Base-by-base conservation (phyloP, 1,284 basidiomycete species). In the Ustilago sp. region DNA sequence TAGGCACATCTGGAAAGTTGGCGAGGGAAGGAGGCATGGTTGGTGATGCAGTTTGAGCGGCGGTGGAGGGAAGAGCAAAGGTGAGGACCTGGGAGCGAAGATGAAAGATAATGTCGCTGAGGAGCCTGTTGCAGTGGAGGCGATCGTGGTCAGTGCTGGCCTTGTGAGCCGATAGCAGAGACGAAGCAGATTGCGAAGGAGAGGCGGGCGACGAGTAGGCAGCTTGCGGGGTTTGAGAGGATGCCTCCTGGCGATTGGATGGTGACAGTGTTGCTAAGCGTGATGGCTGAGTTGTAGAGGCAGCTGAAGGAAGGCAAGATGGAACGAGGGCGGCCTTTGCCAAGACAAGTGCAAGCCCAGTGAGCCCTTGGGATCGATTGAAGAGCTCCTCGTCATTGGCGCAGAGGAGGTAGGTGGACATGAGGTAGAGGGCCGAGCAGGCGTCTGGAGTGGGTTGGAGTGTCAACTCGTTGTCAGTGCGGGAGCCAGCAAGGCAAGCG, bases 341-440 rank as follows among this genome's bases (percentile, higher is more conserved):
- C 2, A 74, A 34, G 38, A 62, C 45, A 45, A 74, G 62, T 1
- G 60, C 69, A 23, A 72, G 69, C 8, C 64, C 60, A 19, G 63
- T 63, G 31, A 67, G 58, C 5, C 63, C 63, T 15, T 62, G 63
- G 2, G 69, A 59, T 32, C 63, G 58, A 23, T 72, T 59, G 45
- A 53, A 61, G 41, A 68, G 64, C 47, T 69, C 50, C 23, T 63
- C 67, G 39, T 70, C 62, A 41, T 61, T 62, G 57, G 59, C 59
- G 31, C 56, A 60, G 19, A 70, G 67, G 8, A 74, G 36, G 28
- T 70, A 69, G 47, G 63, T 63, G 12, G 63, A 63, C 66, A 74
- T 69, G 41, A 74, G 56, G 43, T 74, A 68, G 56, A 74, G 72
- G 34, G 72, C 72, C 4, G 72, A 64, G 48, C 60, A 63, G 4